Conservation (phyloP, 2,329 filamentous ascomycete species). For the Fusarium sambucinum region DNA sequence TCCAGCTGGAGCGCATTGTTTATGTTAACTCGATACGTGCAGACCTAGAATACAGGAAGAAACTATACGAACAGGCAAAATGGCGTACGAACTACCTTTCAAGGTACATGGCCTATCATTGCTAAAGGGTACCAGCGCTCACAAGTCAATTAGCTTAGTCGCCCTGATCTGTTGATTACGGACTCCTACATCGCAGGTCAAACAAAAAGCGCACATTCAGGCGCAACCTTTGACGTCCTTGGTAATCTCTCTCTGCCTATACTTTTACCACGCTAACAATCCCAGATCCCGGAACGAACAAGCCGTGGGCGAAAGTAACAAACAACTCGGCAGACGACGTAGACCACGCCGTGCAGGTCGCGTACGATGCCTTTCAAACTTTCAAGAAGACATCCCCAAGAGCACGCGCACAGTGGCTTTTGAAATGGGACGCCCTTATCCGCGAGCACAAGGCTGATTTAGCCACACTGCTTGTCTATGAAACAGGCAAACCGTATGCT, state of each 20-base stretch:
- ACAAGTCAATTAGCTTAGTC: background rate
- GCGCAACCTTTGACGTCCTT: slow-evolving; percentile 10
- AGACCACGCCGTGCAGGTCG: slow-evolving; percentile 28
- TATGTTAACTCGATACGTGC: background rate
- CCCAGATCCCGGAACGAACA: slow-evolving; percentile 13
- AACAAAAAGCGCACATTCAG: background rate
- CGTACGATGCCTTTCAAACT: slow-evolving; percentile 53
- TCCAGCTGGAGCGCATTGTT: fast-evolving
- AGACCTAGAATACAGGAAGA: background rate
- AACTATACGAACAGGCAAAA: background rate
- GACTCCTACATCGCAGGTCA: slow-evolving; percentile 10
- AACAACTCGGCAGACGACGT: slow-evolving; percentile 48
- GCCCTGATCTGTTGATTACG: slow-evolving; percentile 1
- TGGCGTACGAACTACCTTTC: slow-evolving; percentile 9
- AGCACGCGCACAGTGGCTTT: slow-evolving; percentile 50
- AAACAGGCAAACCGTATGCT: slow-evolving; percentile 68
- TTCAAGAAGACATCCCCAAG: slow-evolving; percentile 56
- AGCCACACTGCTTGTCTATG: slow-evolving; percentile 56
- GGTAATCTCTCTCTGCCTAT: background rate
- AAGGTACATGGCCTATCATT: background rate
- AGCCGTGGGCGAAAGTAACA: slow-evolving; percentile 9
- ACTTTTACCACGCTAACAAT: background rate
- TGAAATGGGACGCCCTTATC: slow-evolving; percentile 55
- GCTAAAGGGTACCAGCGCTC: fast-evolving
- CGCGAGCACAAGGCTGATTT: slow-evolving; percentile 54